phyloP scores from a whole-genome alignment of 305 asterid species.

The Rubia occidens region DNA sequence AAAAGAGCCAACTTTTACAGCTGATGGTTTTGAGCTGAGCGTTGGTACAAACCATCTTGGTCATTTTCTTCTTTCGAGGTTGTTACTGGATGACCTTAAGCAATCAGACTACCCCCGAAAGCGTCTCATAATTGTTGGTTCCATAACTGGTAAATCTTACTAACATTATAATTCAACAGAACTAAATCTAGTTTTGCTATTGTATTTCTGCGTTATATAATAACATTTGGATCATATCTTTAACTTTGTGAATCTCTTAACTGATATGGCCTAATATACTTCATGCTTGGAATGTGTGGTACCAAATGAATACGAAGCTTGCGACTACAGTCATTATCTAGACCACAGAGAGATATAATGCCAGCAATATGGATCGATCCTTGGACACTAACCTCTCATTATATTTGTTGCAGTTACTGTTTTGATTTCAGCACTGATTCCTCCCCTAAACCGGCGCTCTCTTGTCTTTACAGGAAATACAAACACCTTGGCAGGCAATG shows the following conservation, averaged over 20 bases:
- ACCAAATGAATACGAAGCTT: not conserved
- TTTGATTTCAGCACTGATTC: no score
- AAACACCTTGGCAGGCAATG: constrained; percentile 87
- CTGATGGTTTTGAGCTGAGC: constrained; percentile 89
- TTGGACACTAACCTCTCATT: not conserved
- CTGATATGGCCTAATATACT: not conserved
- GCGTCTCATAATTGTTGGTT: constrained; percentile 89
- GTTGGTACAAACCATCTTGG: constrained; percentile 94
- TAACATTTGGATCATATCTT: not conserved
- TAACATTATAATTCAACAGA: not conserved
- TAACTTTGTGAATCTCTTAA: not conserved
- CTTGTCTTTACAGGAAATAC: constrained; percentile 52
- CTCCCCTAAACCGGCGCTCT: not conserved
- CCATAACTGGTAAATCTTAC: constrained; percentile 60
- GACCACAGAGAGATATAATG: not conserved
- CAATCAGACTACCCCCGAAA: constrained; percentile 73
- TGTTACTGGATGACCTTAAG: constrained; percentile 73
- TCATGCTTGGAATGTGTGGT: no score
- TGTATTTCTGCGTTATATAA: not conserved
- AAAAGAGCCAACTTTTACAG: constrained; percentile 70
- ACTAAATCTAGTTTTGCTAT: not conserved
- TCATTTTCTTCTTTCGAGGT: constrained; percentile 77
- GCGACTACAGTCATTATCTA: not conserved
- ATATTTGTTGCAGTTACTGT: not conserved
- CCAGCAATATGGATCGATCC: not conserved